phyloP scores from a whole-genome alignment of 306 rosid genomes.

The Oxytropis ochrocephala region DNA sequence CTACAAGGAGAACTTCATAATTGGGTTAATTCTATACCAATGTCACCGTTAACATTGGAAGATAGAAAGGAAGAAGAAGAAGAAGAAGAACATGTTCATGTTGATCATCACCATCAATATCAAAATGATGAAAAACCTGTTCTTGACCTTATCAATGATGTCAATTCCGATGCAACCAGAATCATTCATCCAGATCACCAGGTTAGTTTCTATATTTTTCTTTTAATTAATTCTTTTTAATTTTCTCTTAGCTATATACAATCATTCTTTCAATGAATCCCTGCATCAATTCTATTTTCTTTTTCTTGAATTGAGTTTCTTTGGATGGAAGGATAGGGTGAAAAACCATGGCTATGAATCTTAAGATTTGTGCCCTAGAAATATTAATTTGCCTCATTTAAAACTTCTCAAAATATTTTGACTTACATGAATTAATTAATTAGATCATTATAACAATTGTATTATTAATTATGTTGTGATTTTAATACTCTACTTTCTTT shows the following conservation, averaged over 20 bases:
- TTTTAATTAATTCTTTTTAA: neutral
- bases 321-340: neutral
- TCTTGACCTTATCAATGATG: conserved; percentile 14
- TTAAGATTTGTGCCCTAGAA: too few species aligned
- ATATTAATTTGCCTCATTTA: neutral
- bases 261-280: neutral
- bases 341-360: too few species aligned
- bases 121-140: conserved; percentile 31
- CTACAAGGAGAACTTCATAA: neutral
- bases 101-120: too few species aligned
- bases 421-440: neutral
- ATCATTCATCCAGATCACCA: neutral
- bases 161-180: conserved; percentile 16
- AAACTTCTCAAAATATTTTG: neutral
- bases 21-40: neutral
- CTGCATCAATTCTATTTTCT: neutral
- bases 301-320: neutral
- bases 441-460: neutral
- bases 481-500: too few species aligned
- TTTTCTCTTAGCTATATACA: neutral
- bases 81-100: neutral
- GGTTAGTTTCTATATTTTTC: conserved; percentile 31
- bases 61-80: conserved; percentile 4
- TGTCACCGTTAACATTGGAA: conserved; percentile 14
- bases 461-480: too few species aligned